Evolutionary conservation across 208 protist species (phyloP), one percentile per base, ranked within the genome.

Genomic region (Trypanosomatidae sp.): DNA sequence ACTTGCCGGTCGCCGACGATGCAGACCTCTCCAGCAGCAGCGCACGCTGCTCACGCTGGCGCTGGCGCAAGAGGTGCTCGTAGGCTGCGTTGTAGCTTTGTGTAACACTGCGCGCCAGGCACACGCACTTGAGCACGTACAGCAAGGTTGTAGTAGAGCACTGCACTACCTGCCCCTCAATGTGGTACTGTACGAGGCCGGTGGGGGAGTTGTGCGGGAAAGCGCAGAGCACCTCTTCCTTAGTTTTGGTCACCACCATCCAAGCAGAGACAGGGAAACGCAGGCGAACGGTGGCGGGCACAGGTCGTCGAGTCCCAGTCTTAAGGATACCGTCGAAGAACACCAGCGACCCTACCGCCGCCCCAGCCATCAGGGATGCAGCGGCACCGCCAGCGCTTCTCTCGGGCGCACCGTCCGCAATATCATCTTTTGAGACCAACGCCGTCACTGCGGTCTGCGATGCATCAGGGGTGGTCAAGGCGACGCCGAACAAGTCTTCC

Each of bases 101-200:
- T 25, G 84, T 92, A 62, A 73, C 78, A 73, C 85, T 89, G 49
- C 89, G 84, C 3, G 89, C 88, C 17, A 95, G 82, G n/a, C 86
- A 89, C 46, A 83, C 80, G 69, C 84, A 91, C n/a, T 82, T 78
- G 8, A 95, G 56, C 17, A 90, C 89, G 82, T 94, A 95, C 7
- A 97, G 85, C 53, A 91, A 71, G 6, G 81, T 77, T 22, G 69
- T 71, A 12, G 73, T 36, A 46, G 73, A 79, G 41, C 53, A 74
- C 50, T 74, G 78, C 69, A 95, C 83, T 58, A 97, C 86, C 74
- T 97, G 91, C 10, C 89, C 87, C 70, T 95, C 91, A 3, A 97
- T 69, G 74, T 87, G 81, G 79, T 97, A 95, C 44, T 83, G 85
- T 69, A 97, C 85, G n/a, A 87, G 92, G 12, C 76, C 78, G 43